Conservation (phyloP, 768 basidiomycete species). For the Suillus spraguei region DNA sequence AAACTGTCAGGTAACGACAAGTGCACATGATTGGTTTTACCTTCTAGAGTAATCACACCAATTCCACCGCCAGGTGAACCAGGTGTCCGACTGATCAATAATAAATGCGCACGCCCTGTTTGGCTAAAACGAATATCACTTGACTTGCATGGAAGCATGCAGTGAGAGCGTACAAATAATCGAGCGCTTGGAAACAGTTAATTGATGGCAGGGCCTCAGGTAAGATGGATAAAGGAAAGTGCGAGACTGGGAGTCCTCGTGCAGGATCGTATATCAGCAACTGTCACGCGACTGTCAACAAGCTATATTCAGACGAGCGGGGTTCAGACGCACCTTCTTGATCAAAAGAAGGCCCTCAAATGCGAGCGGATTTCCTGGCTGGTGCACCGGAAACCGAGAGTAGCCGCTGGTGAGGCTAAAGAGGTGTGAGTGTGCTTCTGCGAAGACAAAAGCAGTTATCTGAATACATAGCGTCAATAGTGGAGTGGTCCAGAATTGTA, state of each 20-base stretch:
- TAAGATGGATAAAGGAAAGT: slow-evolving; percentile 78
- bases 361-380: slow-evolving; percentile 62
- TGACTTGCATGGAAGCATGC: slow-evolving; percentile 1
- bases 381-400: slow-evolving; percentile 90
- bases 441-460: slow-evolving; percentile 5
- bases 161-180: slow-evolving; percentile 70
- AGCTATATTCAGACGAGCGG: slow-evolving; percentile 10
- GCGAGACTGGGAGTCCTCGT: slow-evolving; percentile 67
- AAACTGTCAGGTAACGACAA: slow-evolving; percentile 9
- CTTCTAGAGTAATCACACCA: slow-evolving; percentile 90
- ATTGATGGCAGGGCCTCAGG: slow-evolving; percentile 89
- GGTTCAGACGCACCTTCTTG: slow-evolving; percentile 59
- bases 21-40: slow-evolving; percentile 36
- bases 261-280: slow-evolving; percentile 91
- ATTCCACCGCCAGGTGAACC: slow-evolving; percentile 85
- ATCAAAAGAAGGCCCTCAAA: slow-evolving; percentile 85
- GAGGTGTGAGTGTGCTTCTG: slow-evolving; percentile 11
- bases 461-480: slow-evolving; percentile 72
- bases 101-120: slow-evolving; percentile 90
- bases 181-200: slow-evolving; percentile 93
- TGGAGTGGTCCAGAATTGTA: slow-evolving; percentile 74
- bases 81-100: slow-evolving; percentile 86
- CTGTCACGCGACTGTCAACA: slow-evolving; percentile 41
- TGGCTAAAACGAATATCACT: slow-evolving; percentile 52
- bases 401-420: slow-evolving; percentile 74